Conservation (phyloP, 1,284 basidiomycete genomes). For the Retiboletus flavoniger region DNA sequence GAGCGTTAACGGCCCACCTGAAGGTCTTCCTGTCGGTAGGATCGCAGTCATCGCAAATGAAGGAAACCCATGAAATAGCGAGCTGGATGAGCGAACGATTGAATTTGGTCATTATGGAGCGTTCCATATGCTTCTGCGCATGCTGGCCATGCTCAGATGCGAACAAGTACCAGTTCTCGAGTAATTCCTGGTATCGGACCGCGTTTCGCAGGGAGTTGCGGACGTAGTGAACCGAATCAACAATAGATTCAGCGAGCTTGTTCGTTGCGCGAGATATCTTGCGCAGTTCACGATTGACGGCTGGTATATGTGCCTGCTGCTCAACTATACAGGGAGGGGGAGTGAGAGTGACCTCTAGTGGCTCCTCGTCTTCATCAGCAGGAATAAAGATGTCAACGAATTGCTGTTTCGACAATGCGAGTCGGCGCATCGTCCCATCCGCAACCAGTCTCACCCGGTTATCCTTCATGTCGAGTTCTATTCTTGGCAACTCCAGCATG, state of each 20-base stretch:
- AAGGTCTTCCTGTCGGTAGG: slow-evolving; percentile 96
- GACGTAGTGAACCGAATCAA: slow-evolving; percentile 86
- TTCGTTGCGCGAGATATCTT: slow-evolving; percentile 90
- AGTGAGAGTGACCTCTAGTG: slow-evolving; percentile 42
- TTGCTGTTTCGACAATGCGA: slow-evolving; percentile 76
- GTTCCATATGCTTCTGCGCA: slow-evolving; percentile 85
- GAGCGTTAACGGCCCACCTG: slow-evolving; percentile 96
- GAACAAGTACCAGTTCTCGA: slow-evolving; percentile 96
- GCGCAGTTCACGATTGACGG: slow-evolving; percentile 86
- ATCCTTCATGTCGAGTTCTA: slow-evolving; percentile 81
- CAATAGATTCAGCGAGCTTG: slow-evolving; percentile 89
- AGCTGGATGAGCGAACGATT: slow-evolving; percentile 82
- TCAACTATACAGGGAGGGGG: slow-evolving; percentile 71
- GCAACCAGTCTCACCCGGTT: slow-evolving; percentile 83
- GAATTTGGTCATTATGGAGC: slow-evolving; percentile 68
- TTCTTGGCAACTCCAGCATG: slow-evolving; percentile 62
- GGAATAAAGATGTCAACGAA: slow-evolving; percentile 69
- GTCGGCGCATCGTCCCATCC: slow-evolving; percentile 79
- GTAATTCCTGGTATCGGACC: slow-evolving; percentile 77
- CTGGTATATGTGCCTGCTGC: slow-evolving; percentile 88
- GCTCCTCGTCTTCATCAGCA: slow-evolving; percentile 60
- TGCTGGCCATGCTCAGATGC: slow-evolving; percentile 94
- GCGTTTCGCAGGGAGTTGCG: slow-evolving; percentile 64
- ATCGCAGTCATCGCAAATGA: slow-evolving; percentile 98
- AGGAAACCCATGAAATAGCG: slow-evolving; percentile 96